Percentiles rank a stretch among this genome's conserved stretches.
Conservation (phyloP, 2,329 filamentous ascomycete species). For the Diaporthe helianthi region DNA sequence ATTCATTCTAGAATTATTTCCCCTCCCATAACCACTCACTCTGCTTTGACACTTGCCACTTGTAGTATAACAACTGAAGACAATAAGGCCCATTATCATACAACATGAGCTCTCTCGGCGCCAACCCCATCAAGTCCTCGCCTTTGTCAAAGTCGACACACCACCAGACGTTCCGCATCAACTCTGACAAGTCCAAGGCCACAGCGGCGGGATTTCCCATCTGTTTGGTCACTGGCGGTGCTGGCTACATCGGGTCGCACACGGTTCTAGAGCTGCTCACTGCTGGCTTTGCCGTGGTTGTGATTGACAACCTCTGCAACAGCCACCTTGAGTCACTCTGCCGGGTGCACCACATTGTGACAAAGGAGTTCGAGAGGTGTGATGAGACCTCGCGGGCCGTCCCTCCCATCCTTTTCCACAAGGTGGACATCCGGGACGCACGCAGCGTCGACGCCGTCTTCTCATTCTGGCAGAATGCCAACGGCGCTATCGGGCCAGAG, state of each 20-base stretch:
- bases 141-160: not conserved
- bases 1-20: too few relatives aligned
- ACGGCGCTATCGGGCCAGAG: conserved; percentile 13
- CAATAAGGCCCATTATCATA: not conserved
- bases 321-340: conserved; percentile 31
- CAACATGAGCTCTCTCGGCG: not conserved
- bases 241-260: conserved; percentile 32
- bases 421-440: conserved; percentile 28
- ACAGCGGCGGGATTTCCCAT: conserved; percentile 24
- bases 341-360: conserved; percentile 30
- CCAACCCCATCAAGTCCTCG: not conserved
- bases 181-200: conserved; percentile 6
- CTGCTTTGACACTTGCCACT: not conserved
- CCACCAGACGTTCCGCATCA: conserved; percentile 21
- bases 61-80: not conserved
- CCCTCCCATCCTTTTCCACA: conserved; percentile 30
- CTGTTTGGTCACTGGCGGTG: conserved; percentile 30
- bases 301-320: conserved; percentile 33
- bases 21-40: not conserved
- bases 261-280: conserved; percentile 33
- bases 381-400: conserved; percentile 16
- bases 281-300: conserved; percentile 32
- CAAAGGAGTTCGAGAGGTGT: conserved; percentile 29
- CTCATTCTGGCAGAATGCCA: conserved; percentile 28
- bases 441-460: conserved; percentile 27